phyloP scores from a whole-genome alignment of 352 stramenopile genomes.

The Blastocystis sp. region DNA sequence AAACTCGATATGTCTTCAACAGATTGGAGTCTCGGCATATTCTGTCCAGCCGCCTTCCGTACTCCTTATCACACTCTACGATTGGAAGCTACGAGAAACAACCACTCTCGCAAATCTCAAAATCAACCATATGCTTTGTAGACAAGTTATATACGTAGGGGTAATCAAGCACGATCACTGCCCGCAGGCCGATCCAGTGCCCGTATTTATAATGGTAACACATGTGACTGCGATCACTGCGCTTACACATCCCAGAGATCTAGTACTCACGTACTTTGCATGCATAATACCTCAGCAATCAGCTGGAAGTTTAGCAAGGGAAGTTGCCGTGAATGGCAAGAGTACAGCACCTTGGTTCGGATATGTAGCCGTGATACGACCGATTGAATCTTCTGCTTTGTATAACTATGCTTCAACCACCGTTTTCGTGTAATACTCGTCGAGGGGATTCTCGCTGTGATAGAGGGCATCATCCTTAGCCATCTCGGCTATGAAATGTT shows the following conservation, averaged over 20 bases:
- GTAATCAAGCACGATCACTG: conserved; percentile 56
- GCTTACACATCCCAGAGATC: conserved; percentile 60
- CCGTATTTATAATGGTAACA: conserved; percentile 61
- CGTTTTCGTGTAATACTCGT: not conserved
- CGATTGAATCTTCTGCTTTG: conserved; percentile 17
- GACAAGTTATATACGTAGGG: conserved; percentile 61
- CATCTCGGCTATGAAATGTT: conserved; percentile 36
- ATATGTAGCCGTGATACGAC: conserved; percentile 32
- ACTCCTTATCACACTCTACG: conserved; percentile 41
- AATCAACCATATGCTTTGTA: conserved; percentile 57
- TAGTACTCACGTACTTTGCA: not conserved
- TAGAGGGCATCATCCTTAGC: conserved; percentile 31
- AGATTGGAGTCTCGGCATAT: conserved; percentile 18
- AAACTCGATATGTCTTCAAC: conserved; percentile 41
- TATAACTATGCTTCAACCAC: conserved; percentile 4
- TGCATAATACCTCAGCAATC: conserved; percentile 43
- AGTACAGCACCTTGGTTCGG: conserved; percentile 26
- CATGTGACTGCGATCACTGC: conserved; percentile 53
- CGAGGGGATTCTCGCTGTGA: conserved; percentile 52
- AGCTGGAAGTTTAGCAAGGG: conserved; percentile 51
- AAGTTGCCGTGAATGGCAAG: conserved; percentile 29
- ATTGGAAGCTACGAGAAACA: not conserved
- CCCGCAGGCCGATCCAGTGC: conserved; percentile 59
- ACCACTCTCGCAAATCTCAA: conserved; percentile 27
- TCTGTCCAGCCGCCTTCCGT: conserved; percentile 5